These are phyloP conservation scores for Ogataea angusta DNA, from an alignment of 805 yeast genomes.

Conservation along the genomic window DNA sequence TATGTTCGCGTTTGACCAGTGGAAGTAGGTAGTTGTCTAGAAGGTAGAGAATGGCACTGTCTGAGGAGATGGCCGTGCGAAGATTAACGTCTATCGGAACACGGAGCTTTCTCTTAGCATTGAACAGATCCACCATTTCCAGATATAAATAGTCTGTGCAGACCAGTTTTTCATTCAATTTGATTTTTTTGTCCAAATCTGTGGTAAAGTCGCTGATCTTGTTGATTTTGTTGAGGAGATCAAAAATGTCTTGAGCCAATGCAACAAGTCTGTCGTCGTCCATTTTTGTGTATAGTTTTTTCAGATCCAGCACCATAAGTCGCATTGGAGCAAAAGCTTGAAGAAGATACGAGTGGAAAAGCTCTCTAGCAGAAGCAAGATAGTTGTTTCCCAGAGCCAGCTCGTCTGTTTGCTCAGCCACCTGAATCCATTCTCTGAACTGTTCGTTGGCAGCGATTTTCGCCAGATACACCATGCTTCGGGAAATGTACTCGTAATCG, in stretches of 20 bases:
- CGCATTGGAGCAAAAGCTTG: constrained; percentile 31
- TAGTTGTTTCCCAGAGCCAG: constrained; percentile 22
- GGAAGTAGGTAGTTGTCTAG: constrained; percentile 34
- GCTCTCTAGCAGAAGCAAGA: constrained; percentile 27
- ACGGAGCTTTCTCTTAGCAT: constrained; percentile 24
- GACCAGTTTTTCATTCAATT: constrained; percentile 29
- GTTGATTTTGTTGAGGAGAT: constrained; percentile 23
- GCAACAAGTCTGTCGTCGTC: constrained; percentile 13
- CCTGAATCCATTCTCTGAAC: constrained; percentile 25
- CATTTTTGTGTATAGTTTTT: constrained; percentile 22
- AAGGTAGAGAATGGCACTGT: constrained; percentile 40
- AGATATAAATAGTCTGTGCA: constrained; percentile 29
- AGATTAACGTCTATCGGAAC: constrained; percentile 25
- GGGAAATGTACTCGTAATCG: constrained; percentile 28
- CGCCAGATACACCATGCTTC: constrained; percentile 29
- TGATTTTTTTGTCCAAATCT: constrained; percentile 31
- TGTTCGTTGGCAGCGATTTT: constrained; percentile 26
- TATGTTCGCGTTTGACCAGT: constrained; percentile 20
- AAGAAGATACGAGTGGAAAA: constrained; percentile 31
- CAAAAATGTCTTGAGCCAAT: constrained; percentile 19
- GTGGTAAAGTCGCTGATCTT: constrained; percentile 30
- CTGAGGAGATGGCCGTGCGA: constrained; percentile 35
- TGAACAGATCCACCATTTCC: constrained; percentile 33
- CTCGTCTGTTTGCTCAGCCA: constrained; percentile 18
- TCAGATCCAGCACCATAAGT: constrained; percentile 24